phyloP scores from a whole-genome alignment of 805 yeast species.

The Clavispora fructus region DNA sequence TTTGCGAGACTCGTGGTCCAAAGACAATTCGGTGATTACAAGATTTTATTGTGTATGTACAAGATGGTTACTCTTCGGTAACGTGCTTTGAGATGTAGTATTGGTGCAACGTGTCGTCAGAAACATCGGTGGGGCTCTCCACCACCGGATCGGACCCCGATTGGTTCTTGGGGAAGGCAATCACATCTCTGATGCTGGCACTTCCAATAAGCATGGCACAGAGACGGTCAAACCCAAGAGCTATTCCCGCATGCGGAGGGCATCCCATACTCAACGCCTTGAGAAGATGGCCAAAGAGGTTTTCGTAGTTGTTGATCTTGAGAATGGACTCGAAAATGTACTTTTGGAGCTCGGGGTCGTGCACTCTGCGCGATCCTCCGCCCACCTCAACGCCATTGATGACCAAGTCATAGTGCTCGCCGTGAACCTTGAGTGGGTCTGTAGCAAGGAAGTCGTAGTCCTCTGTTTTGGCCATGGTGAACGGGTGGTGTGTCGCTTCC shows the following conservation, averaged over 20 bases:
- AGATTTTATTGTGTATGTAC: background rate
- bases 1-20: too few species aligned
- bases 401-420: slow-evolving; percentile 93
- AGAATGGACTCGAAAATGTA: slow-evolving; percentile 65
- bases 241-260: slow-evolving; percentile 98
- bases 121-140: slow-evolving; percentile 71
- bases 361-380: slow-evolving; percentile 95
- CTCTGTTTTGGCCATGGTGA: slow-evolving; percentile 79
- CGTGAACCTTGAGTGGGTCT: slow-evolving; percentile 62
- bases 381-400: slow-evolving; percentile 94
- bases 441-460: slow-evolving; percentile 55
- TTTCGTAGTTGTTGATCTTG: slow-evolving; percentile 51
- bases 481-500: slow-evolving; percentile 92
- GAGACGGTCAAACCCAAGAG: slow-evolving; percentile 90
- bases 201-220: slow-evolving; percentile 85
- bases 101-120: slow-evolving; percentile 42
- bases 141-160: slow-evolving; percentile 87
- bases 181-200: slow-evolving; percentile 79
- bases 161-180: slow-evolving; percentile 92
- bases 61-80: background rate
- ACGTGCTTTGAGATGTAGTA: slow-evolving; percentile 41
- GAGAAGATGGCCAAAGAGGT: slow-evolving; percentile 79
- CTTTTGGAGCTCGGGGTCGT: slow-evolving; percentile 73
- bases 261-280: slow-evolving; percentile 83
- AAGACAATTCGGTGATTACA: too few species aligned